Base-by-base conservation (phyloP, 164 flowering plant genomes). In the Buxus sempervirens region DNA sequence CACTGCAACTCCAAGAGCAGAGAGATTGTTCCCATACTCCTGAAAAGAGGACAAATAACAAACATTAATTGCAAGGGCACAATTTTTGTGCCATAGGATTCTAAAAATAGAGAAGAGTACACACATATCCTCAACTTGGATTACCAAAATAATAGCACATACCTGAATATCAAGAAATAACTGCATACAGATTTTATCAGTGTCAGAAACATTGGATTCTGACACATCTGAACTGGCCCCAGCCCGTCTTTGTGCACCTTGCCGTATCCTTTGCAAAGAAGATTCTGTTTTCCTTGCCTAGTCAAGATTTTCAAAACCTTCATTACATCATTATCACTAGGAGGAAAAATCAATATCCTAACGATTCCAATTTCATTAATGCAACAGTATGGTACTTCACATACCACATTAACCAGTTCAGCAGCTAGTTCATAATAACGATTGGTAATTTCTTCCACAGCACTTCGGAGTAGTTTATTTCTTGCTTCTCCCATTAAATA, bases 161-260 rank as follows among this genome's bases (percentile, higher is more conserved):
- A 92, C 98, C 98, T 92, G 97, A 73, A 90, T 79, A 83, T 95
- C 99, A 60, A 95, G 94, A 77, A 92, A 90, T 60, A 90, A 75
- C 71, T 96, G 99, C 97, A 86, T 86, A 54, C 91, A 88, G 32
- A 96, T 82, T 79, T 96, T 96, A 75, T 92, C 97, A 8, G 94
- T 89, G 69, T 90, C 88, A 0, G 97, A 95, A 2, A 90, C 76
- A 77, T 82, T 91, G 41, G 84, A 60, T 62, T 92, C 97, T 5
- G 87, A 72, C 60, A 86, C 76, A 70, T 92, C 96, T 25, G 94
- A 80, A 77, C 85, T 86, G 45, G 89, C 88, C 62, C 96, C 97
- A 71, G 82, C 87, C 73, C 96, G 85, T 70, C 82, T 92, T 79
- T 89, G 97, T 24, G 90, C 97, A 65, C 88, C 88, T 70, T 85